Percentiles rank a stretch among this genome's conserved stretches.
Conservation (phyloP, 345 rosid genomes). For the Citrus unshiu region DNA sequence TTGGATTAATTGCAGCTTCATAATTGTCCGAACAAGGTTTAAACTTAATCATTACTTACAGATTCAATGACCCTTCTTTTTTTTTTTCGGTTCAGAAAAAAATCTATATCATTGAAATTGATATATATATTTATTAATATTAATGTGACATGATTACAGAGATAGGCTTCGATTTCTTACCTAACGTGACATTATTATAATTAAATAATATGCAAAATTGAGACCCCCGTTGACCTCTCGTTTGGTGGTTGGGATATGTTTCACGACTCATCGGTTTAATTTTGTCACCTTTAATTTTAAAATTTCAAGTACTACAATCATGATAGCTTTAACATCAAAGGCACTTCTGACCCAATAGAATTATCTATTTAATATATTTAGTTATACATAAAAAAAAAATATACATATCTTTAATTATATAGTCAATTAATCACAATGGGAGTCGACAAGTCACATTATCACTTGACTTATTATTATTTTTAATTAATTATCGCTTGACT, state of each 20-base stretch:
- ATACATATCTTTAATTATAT: not conserved
- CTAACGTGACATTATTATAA: not conserved
- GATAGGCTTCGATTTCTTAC: not conserved
- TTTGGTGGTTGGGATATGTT: slow-evolving; percentile 14
- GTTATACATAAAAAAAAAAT: too few relatives aligned
- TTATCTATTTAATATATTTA: not conserved
- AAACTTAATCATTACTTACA: not conserved
- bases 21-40: not conserved
- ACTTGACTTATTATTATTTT: not conserved
- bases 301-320: slow-evolving; percentile 4
- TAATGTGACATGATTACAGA: not conserved
- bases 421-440: not conserved
- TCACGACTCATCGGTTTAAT: slow-evolving; percentile 1
- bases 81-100: not conserved
- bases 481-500: too few relatives aligned
- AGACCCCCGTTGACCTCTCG: slow-evolving; percentile 5
- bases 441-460: not conserved
- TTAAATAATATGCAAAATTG: not conserved
- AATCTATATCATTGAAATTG: not conserved
- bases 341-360: slow-evolving; percentile 9
- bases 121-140: too few relatives aligned
- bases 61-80: not conserved
- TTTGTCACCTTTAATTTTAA: slow-evolving; percentile 19
- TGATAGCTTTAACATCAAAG: not conserved
- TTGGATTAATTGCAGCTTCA: too few relatives aligned